These are phyloP conservation scores for Gossypium rotundifolium DNA, from an alignment of 345 rosid genomes.

Conservation along the genomic window DNA sequence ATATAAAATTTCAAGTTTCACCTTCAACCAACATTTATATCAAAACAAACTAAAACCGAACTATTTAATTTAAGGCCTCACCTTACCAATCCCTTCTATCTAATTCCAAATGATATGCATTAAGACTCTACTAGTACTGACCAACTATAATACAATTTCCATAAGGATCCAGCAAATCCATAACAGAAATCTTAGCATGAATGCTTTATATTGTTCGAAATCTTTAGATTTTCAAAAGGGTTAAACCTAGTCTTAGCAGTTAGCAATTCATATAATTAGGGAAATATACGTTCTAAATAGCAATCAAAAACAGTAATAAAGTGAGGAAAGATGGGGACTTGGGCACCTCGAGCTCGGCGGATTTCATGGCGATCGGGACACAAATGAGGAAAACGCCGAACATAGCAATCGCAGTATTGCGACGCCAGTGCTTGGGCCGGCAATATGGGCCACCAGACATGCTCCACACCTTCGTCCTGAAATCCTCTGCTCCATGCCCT, in stretches of 20 bases:
- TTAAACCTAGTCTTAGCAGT: not conserved
- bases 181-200: not conserved
- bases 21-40: not conserved
- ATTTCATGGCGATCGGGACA: constrained; percentile 85
- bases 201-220: not conserved
- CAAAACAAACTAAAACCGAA: not conserved
- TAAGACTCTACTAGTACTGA: not conserved
- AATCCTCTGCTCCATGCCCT: constrained; percentile 61
- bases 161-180: not conserved
- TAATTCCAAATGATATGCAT: not conserved
- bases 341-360: constrained; percentile 88
- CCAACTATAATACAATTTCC: not conserved
- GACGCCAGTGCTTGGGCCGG: constrained; percentile 95
- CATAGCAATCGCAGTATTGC: constrained; percentile 97
- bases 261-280: not conserved
- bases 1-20: not conserved
- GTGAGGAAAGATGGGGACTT: not conserved
- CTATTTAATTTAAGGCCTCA: not conserved
- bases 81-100: not conserved
- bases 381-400: constrained; percentile 73
- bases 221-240: not conserved
- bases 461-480: constrained; percentile 92
- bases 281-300: not conserved
- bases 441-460: constrained; percentile 93
- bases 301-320: not conserved